Base-by-base conservation (phyloP, 2,329 filamentous ascomycete genomes). In the Fusarium devonianum region DNA sequence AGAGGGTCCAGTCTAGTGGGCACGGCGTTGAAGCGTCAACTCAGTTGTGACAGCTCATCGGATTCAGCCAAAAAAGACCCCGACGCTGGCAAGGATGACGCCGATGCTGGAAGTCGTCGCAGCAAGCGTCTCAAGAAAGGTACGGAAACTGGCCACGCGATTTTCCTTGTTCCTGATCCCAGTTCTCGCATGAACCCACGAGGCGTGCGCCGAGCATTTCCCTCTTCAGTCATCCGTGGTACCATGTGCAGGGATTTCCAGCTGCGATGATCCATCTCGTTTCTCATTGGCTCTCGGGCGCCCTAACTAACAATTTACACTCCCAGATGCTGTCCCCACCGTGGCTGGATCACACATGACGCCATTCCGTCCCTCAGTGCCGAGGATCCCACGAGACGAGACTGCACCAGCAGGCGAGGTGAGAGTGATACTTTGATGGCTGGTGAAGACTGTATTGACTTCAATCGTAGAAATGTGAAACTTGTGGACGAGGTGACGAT, bases 291-390 rank as follows among this genome's bases (percentile, higher is more conserved):
- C 19, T 39, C 25, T 12, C 34, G 44, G 30, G 19, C 14, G 17
- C 33, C 33, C 22, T 48, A 35, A 38, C 63, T 66, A 58, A 66
- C 55, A 62, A 52, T 51, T 49, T 46, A 25, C 17, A 44, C 34
- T 49, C 53, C 36, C 56, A 68, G 82, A 85, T 72, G 77, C 79
- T 32, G 82, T 87, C 25, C 91, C 93, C 32, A 96, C 90, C 23
- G 91, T 99, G 61, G 92, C 92, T 58, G 94, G 94, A 44, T 97
- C 93, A 41, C 92, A 97, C 74, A 97, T 97, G 92, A 94, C 90
- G 53, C 84, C 93, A 66, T 92, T 96, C 67, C 89, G 93, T 42
- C 90, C 93, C 47, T 87, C 89, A 18, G 86, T 87, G 12, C 90
- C 87, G 13, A 82, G 84, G 56, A 78, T 86, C 50, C 78, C 80